phyloP scores from a whole-genome alignment of 2,329 filamentous ascomycete species.

The Penicillium sp. region DNA sequence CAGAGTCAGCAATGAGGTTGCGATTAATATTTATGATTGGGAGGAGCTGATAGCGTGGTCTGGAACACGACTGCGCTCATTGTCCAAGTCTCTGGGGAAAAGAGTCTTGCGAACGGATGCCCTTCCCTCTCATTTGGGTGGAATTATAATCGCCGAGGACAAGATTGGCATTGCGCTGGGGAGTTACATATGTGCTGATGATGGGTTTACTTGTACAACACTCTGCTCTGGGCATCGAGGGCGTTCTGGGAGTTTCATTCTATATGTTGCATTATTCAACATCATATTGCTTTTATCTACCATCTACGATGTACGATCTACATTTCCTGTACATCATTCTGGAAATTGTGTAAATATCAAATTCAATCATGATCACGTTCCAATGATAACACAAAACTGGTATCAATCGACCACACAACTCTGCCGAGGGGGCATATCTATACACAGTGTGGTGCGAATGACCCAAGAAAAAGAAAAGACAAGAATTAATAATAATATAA shows the following conservation, averaged over 20 bases:
- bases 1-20: conserved; percentile 19
- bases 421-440: neutral
- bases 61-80: neutral
- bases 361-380: conserved; percentile 7
- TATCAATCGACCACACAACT: conserved; percentile 13
- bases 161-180: conserved; percentile 1
- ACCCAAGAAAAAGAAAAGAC: conserved; percentile 1
- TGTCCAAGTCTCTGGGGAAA: neutral
- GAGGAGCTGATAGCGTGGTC: neutral
- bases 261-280: neutral
- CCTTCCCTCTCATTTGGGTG: neutral
- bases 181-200: conserved; percentile 20
- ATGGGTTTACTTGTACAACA: conserved; percentile 28
- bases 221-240: conserved; percentile 33
- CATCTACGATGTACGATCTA: conserved; percentile 5
- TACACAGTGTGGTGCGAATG: neutral
- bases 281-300: conserved; percentile 4
- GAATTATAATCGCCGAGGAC: neutral
- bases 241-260: conserved; percentile 24
- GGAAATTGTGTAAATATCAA: conserved; percentile 5
- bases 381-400: conserved; percentile 7
- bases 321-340: conserved; percentile 10
- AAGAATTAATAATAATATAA: conserved; percentile 10
- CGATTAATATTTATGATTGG: neutral
- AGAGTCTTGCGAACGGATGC: neutral